Evolutionary conservation across 495 filamentous ascomycete genomes (phyloP).

Genomic region (Bombardia bombarda): DNA sequence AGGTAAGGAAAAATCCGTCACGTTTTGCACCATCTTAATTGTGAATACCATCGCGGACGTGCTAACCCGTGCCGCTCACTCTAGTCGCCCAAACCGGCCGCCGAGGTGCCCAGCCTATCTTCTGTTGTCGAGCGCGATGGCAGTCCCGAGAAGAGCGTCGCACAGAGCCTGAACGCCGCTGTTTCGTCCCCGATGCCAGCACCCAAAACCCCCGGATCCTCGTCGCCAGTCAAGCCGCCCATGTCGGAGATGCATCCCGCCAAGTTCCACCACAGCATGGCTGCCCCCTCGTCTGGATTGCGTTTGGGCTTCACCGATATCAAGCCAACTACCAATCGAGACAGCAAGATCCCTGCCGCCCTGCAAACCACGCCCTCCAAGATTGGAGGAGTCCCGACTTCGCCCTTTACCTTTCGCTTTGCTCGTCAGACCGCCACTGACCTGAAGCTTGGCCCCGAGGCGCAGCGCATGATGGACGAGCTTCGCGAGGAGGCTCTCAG

Average conservation of each 20-base stretch:
- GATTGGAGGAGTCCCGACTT: constrained; percentile 35
- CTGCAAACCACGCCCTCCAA: constrained; percentile 43
- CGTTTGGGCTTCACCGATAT: constrained; percentile 63
- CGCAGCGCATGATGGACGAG: constrained; percentile 70
- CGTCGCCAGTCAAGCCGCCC: constrained; percentile 47
- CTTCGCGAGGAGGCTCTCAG: constrained; percentile 59
- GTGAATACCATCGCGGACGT: no score
- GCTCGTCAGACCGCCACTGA: constrained; percentile 45
- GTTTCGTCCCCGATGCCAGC: constrained; percentile 35
- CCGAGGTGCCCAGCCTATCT: constrained; percentile 24
- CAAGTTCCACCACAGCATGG: constrained; percentile 62
- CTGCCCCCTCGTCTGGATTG: constrained; percentile 57
- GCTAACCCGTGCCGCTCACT: not conserved
- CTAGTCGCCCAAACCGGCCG: constrained; percentile 12
- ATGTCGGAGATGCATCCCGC: constrained; percentile 72
- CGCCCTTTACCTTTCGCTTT: constrained; percentile 70
- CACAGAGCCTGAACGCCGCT: constrained; percentile 22
- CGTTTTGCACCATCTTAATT: not conserved
- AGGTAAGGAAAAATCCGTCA: constrained; percentile 19
- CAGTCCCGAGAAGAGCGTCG: constrained; percentile 6
- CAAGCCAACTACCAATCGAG: constrained; percentile 25
- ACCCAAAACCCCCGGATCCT: constrained; percentile 33
- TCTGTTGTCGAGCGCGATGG: constrained; percentile 39
- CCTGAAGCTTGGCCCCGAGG: constrained; percentile 55
- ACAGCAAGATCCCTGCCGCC: constrained; percentile 17